Base-by-base conservation (phyloP, 2,329 filamentous ascomycete genomes). In the Ceratocystis lukuohia region DNA sequence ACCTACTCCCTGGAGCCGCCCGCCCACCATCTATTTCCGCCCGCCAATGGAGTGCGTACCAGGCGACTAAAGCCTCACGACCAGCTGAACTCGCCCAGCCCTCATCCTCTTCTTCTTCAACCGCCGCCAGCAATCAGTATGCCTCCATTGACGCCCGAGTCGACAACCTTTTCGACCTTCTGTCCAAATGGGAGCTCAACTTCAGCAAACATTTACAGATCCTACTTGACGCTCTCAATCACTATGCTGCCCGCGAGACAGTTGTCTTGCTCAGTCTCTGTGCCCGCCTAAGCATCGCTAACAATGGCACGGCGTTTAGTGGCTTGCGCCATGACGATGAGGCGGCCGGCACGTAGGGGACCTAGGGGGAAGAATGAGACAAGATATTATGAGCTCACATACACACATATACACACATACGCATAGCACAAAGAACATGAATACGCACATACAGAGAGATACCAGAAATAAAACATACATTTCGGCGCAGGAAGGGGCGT, bases 201-300 rank as follows among this genome's bases (percentile, higher is more conserved):
- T 99, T 99, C 74, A 89, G 88, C 67, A 80, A 91, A 61, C 93
- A 97, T 76, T 77, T 99, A 71, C 92, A 96, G 78, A 96, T 97
- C 70, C 76, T 99, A 71, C 84, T 97, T 46, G 94, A 97, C 74
- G 93, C 91, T 68, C 80, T 99, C 69, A 97, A 99, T 72, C 96
- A 97, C 75, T 95, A 96, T 71, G 94, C 94, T 2, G 94, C 94
- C 0, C 97, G 94, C 0, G 94, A 99, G 78, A 97, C 94, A 48
- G 93, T 96, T 2, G 94, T 96, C 20, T 81, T 99, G 70, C 78
- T 97, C 69, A 93, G 92, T 70, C 79, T 99, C 17, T 96, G 91
- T 73, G 91, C 91, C 12, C 78, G 91, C 68, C 74, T 96, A 72
- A 92, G 88, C 72, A 90, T 88, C 68, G 90, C 89, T 12, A 91